A percentile compares a stretch with the other conserved stretches of the same genome.
These are phyloP conservation scores for Boletus insuetus DNA, from an alignment of 768 basidiomycete genomes.

Conservation along the genomic window DNA sequence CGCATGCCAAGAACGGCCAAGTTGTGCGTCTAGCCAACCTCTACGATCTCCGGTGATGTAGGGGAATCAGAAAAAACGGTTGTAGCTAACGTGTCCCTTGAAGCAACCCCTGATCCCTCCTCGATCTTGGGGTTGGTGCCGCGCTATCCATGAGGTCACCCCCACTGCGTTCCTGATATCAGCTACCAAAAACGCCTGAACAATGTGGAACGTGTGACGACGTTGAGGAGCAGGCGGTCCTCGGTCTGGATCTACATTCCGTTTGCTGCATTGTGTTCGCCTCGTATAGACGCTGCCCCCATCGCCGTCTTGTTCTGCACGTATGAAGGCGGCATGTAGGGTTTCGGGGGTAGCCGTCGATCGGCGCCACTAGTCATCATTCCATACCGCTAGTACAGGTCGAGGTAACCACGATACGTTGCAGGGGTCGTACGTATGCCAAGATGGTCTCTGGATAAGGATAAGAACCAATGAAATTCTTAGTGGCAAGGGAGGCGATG, in stretches of 20 bases:
- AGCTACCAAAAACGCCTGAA: neutral
- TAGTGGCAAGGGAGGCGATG: neutral
- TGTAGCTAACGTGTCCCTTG: neutral
- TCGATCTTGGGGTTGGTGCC: neutral
- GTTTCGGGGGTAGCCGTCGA: constrained; percentile 7
- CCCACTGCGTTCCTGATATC: neutral
- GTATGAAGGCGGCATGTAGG: constrained; percentile 14
- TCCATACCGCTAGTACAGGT: constrained; percentile 1
- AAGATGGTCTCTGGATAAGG: neutral
- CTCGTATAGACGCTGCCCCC: constrained; percentile 4
- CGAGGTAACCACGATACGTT: neutral
- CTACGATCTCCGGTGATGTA: neutral
- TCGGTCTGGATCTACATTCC: neutral
- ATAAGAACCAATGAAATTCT: neutral
- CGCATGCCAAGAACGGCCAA: neutral
- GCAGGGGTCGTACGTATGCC: neutral
- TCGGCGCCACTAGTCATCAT: neutral
- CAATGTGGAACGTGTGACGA: neutral
- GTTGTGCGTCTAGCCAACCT: neutral
- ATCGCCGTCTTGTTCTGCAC: constrained; percentile 3
- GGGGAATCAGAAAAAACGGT: neutral
- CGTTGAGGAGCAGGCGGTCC: neutral
- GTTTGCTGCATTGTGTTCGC: neutral
- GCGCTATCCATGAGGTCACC: neutral
- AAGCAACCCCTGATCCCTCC: neutral